Evolutionary conservation across 140 eudicot species (phyloP).

Genomic region (Erigeron philadelphicus): DNA sequence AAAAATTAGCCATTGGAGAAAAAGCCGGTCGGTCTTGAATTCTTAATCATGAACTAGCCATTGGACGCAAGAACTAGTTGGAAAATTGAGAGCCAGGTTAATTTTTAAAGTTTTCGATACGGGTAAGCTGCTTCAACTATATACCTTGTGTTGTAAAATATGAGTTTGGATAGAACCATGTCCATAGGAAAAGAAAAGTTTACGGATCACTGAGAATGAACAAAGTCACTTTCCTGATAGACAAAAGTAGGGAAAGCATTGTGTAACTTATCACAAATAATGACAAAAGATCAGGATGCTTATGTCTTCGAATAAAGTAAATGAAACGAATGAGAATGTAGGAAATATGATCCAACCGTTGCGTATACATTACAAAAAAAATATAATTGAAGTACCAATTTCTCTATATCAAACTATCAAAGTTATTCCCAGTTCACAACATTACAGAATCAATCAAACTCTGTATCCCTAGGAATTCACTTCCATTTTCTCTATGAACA

Average conservation of each 20-base stretch:
- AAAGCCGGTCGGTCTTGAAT: too few species aligned
- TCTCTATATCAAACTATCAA: background rate
- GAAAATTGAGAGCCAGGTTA: too few species aligned
- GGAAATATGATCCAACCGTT: too few species aligned
- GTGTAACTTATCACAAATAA: background rate
- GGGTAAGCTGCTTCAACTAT: too few species aligned
- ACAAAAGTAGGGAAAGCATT: background rate
- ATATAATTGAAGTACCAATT: background rate
- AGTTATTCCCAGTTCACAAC: conserved; percentile 18
- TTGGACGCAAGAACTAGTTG: too few species aligned
- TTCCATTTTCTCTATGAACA: conserved; percentile 23
- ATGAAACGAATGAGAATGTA: too few species aligned
- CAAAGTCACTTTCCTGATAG: background rate
- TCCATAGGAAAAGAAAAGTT: background rate
- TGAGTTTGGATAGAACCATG: too few species aligned
- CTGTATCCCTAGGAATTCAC: conserved; percentile 9
- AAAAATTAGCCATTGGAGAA: too few species aligned
- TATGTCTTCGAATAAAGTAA: background rate
- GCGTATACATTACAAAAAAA: background rate
- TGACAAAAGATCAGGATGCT: background rate
- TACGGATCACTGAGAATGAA: background rate
- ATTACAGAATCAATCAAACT: conserved; percentile 17
- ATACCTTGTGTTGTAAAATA: background rate
- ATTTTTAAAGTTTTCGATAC: too few species aligned
- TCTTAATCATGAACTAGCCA: too few species aligned